A percentile compares a stretch with the other conserved stretches of the same genome.
These are phyloP conservation scores for Kockovaella imperatae DNA, from an alignment of 768 basidiomycete species.

Conservation along the genomic window DNA sequence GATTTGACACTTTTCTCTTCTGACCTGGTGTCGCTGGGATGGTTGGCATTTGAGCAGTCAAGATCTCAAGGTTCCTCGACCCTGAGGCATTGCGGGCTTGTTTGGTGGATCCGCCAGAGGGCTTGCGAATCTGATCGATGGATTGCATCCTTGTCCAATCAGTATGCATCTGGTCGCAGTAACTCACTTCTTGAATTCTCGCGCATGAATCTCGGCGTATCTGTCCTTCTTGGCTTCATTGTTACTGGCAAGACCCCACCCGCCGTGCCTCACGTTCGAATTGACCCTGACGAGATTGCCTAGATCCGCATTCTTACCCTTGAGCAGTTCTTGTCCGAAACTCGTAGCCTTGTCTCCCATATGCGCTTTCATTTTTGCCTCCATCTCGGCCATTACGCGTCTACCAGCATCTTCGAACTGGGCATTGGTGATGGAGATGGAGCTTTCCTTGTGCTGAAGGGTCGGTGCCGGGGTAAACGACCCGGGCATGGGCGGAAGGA, in stretches of 20 bases:
- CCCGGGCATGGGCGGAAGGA: neutral
- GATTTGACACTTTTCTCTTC: conserved; percentile 12
- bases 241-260: conserved; percentile 15
- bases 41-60: neutral
- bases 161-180: neutral
- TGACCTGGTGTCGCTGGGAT: neutral
- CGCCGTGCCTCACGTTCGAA: conserved; percentile 19
- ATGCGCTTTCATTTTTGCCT: conserved; percentile 28
- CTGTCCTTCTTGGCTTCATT: conserved; percentile 15
- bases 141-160: conserved; percentile 25
- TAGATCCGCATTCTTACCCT: conserved; percentile 28
- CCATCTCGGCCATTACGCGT: conserved; percentile 36
- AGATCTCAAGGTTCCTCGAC: neutral
- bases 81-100: neutral
- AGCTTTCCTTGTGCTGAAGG: conserved; percentile 3
- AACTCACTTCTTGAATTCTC: conserved; percentile 39
- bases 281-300: conserved; percentile 24
- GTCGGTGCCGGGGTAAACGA: neutral
- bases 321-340: conserved; percentile 27
- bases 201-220: conserved; percentile 36
- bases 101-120: neutral
- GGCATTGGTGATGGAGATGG: conserved; percentile 14
- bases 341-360: conserved; percentile 18
- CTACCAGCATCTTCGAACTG: conserved; percentile 34
- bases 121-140: conserved; percentile 9